phyloP scores from a whole-genome alignment of 2,329 filamentous ascomycete genomes.

The Aspergillus aculeatinus region DNA sequence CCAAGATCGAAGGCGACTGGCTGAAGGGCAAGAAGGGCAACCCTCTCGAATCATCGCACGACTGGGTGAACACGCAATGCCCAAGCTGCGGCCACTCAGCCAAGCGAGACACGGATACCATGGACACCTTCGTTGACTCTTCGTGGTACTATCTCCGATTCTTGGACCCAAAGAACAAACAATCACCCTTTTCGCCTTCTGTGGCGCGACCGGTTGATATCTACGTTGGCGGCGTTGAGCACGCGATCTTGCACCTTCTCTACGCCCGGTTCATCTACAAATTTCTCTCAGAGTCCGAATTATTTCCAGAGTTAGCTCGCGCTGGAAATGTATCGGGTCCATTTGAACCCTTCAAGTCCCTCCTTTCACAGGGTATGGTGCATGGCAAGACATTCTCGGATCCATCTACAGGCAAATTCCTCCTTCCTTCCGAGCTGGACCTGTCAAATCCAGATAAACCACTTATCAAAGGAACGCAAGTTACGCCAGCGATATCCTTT shows the following conservation, averaged over 20 bases:
- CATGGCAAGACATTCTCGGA: slow-evolving; percentile 81
- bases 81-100: slow-evolving; percentile 68
- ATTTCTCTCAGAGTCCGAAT: slow-evolving; percentile 62
- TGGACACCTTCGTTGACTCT: slow-evolving; percentile 95
- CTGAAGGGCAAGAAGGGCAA: slow-evolving; percentile 70
- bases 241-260: slow-evolving; percentile 84
- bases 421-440: slow-evolving; percentile 74
- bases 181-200: slow-evolving; percentile 60
- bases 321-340: slow-evolving; percentile 33
- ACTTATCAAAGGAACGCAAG: slow-evolving; percentile 61
- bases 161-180: slow-evolving; percentile 65
- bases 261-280: slow-evolving; percentile 92
- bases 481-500: slow-evolving; percentile 62
- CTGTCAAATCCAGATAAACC: slow-evolving; percentile 57
- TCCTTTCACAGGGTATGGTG: slow-evolving; percentile 90
- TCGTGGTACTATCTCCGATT: slow-evolving; percentile 92
- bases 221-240: slow-evolving; percentile 88
- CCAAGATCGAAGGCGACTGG: slow-evolving; percentile 67
- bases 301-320: slow-evolving; percentile 40
- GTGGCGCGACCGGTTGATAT: slow-evolving; percentile 71
- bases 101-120: slow-evolving; percentile 84
- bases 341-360: slow-evolving; percentile 75
- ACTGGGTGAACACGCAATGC: slow-evolving; percentile 74
- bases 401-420: slow-evolving; percentile 70
- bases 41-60: slow-evolving; percentile 67